Evolutionary conservation across 129 eudicot species (phyloP).

Genomic region (Solidago caesia): DNA sequence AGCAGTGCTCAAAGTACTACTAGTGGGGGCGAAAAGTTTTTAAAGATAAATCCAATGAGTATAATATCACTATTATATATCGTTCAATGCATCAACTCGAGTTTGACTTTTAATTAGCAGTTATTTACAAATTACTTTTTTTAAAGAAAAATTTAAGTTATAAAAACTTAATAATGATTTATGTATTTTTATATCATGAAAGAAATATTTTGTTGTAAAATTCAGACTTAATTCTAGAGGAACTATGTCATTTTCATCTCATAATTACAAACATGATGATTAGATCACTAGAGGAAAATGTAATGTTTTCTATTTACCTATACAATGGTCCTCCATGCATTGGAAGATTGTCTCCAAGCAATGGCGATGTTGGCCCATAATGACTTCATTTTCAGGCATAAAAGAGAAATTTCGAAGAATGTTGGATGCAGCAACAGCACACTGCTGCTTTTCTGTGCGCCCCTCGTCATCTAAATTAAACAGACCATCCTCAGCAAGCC

Average conservation of each 20-base stretch:
- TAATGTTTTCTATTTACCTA: slow-evolving; percentile 44
- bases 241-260: neutral
- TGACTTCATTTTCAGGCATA: slow-evolving; percentile 95
- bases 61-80: no score
- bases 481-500: slow-evolving; percentile 93
- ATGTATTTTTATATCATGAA: no score
- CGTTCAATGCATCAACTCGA: no score
- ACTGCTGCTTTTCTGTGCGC: slow-evolving; percentile 86
- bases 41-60: no score
- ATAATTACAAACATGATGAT: neutral
- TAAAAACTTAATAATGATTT: no score
- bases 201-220: no score
- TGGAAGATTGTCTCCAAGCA: slow-evolving; percentile 91
- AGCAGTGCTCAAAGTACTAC: no score
- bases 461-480: slow-evolving; percentile 95
- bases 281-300: neutral
- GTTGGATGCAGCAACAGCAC: slow-evolving; percentile 99
- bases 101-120: no score
- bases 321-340: slow-evolving; percentile 83
- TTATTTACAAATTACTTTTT: no score
- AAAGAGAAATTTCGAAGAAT: slow-evolving; percentile 91
- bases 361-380: slow-evolving; percentile 97
- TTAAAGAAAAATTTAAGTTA: no score
- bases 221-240: neutral
- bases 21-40: no score